A percentile compares a stretch with the other conserved stretches of the same genome.
Evolutionary conservation across 2,329 filamentous ascomycete genomes (phyloP).

Genomic region (Scolecobasidium constrictum): DNA sequence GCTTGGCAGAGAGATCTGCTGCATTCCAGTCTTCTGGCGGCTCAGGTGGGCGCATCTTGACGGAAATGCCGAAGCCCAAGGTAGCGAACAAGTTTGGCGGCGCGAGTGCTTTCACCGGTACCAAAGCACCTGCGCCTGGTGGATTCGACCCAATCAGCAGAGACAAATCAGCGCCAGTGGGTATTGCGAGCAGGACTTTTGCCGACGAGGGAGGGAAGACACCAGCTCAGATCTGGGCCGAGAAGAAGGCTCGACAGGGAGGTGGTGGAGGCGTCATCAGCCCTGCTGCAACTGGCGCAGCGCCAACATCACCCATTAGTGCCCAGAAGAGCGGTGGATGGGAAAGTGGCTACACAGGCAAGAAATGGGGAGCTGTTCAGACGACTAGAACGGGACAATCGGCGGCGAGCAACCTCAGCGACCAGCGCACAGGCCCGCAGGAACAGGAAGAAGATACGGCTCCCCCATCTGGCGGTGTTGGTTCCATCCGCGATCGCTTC

Average conservation of each 20-base stretch:
- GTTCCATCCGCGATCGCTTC: conserved; percentile 72
- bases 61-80: conserved; percentile 86
- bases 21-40: conserved; percentile 66
- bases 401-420: conserved; percentile 37
- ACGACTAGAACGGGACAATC: conserved; percentile 61
- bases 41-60: conserved; percentile 50
- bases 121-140: conserved; percentile 74
- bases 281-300: conserved; percentile 19
- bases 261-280: conserved; percentile 41
- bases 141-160: conserved; percentile 51
- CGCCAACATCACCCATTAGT: conserved; percentile 37
- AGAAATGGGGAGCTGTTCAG: conserved; percentile 79
- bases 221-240: conserved; percentile 91
- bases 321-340: conserved; percentile 72
- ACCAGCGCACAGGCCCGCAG: conserved; percentile 54
- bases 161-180: conserved; percentile 53
- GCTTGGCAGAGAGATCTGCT: conserved; percentile 63
- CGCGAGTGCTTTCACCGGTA: conserved; percentile 65
- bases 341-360: conserved; percentile 86
- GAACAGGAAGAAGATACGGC: conserved; percentile 40
- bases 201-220: conserved; percentile 93
- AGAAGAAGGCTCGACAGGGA: conserved; percentile 79
- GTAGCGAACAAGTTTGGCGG: conserved; percentile 80
- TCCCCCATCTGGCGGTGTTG: conserved; percentile 53
- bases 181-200: conserved; percentile 81